phyloP scores from a whole-genome alignment of 2,329 filamentous ascomycete genomes.

The Sclerotinia glacialis region DNA sequence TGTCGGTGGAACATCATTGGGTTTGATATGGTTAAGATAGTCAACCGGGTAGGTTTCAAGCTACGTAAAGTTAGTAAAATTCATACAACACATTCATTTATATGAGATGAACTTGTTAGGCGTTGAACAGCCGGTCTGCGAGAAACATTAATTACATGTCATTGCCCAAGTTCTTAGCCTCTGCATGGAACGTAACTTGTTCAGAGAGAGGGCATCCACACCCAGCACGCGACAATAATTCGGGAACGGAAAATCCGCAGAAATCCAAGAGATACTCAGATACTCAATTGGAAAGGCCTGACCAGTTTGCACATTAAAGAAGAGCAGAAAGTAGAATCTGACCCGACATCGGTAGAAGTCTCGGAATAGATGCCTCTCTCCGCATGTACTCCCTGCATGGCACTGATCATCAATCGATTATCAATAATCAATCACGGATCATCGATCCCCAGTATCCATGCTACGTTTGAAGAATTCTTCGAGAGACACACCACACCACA shows the following conservation, averaged over 20 bases:
- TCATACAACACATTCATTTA: not conserved
- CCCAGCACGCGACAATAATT: not conserved
- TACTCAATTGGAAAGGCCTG: not conserved
- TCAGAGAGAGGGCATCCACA: not conserved
- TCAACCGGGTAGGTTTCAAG: conserved; percentile 19
- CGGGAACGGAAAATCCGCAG: not conserved
- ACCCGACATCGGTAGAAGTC: not conserved
- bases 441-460: too few relatives aligned
- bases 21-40: conserved; percentile 22
- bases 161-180: not conserved
- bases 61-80: not conserved
- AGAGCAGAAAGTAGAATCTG: not conserved
- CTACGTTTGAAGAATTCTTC: too few relatives aligned
- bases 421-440: too few relatives aligned
- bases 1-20: conserved; percentile 22
- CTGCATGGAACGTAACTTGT: not conserved
- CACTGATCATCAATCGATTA: too few relatives aligned
- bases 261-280: not conserved
- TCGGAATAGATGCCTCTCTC: not conserved
- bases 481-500: not conserved
- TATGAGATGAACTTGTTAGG: not conserved
- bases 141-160: not conserved
- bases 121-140: not conserved
- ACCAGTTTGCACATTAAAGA: not conserved
- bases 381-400: not conserved